phyloP scores from a whole-genome alignment of 1,284 basidiomycete genomes.

The Ustilago tritici region DNA sequence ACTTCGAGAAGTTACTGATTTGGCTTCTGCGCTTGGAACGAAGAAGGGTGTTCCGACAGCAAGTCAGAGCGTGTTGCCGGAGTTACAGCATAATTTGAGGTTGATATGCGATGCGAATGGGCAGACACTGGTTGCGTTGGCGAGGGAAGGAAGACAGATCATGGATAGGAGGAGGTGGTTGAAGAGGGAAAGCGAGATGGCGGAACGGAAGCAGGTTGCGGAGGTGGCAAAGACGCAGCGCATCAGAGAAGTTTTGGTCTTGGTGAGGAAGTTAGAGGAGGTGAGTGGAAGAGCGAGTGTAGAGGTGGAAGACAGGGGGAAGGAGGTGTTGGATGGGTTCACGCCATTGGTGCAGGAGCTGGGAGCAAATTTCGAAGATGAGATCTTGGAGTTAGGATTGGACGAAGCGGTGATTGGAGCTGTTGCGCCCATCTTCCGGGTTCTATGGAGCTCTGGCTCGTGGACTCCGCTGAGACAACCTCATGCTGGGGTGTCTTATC shows the following conservation, averaged over 20 bases:
- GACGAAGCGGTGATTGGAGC: slow-evolving; percentile 94
- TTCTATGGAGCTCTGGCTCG: slow-evolving; percentile 73
- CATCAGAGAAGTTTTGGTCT: slow-evolving; percentile 43
- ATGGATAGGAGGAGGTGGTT: slow-evolving; percentile 83
- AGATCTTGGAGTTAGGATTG: slow-evolving; percentile 31
- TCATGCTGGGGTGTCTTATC: slow-evolving; percentile 73
- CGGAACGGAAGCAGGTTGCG: slow-evolving; percentile 75
- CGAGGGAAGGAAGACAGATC: slow-evolving; percentile 85
- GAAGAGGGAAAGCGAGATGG: slow-evolving; percentile 75
- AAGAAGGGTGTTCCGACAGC: slow-evolving; percentile 35
- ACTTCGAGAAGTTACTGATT: slow-evolving; percentile 52
- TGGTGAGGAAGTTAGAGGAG: slow-evolving; percentile 45
- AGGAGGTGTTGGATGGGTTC: slow-evolving; percentile 27
- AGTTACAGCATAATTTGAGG: slow-evolving; percentile 92
- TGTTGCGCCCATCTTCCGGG: slow-evolving; percentile 80
- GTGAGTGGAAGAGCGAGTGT: slow-evolving; percentile 1
- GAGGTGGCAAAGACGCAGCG: slow-evolving; percentile 71
- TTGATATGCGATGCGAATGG: slow-evolving; percentile 86
- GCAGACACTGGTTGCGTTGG: slow-evolving; percentile 85
- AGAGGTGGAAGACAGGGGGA: slow-evolving; percentile 2
- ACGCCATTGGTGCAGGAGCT: slow-evolving; percentile 31
- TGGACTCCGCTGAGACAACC: slow-evolving; percentile 83
- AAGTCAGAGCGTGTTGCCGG: slow-evolving; percentile 75
- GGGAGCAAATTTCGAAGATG: slow-evolving; percentile 11
- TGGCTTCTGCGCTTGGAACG: slow-evolving; percentile 50